Evolutionary conservation across 2,329 filamentous ascomycete genomes (phyloP), one percentile per base, ranked within the genome.

Genomic region (Verticillium tricorpus): DNA sequence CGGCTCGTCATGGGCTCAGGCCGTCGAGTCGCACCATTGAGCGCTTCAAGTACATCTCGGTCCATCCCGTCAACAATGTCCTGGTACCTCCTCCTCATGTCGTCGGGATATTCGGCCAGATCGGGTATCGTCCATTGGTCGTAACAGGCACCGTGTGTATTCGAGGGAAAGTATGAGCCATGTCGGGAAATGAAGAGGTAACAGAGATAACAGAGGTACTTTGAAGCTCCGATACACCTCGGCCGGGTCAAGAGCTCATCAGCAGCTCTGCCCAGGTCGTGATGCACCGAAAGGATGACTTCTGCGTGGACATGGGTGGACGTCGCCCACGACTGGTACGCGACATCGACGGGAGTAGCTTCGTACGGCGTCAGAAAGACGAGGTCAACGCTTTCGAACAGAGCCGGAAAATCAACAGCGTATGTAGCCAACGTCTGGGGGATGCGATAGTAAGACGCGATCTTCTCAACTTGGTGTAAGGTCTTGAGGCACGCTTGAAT

Each of bases 1-100:
- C 64, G 63, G 32, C 64, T 65, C 2, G 64, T 65, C 64, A 65
- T 65, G 12, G 64, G 64, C 57, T 65, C 64, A 15, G 63, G 63
- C 6, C 63, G 62, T 58, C 64, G 62, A 4, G 14, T 45, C n/a
- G 61, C 59, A 22, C 19, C 52, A 2, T 32, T 39, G 3, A 56
- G 45, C 28, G 58, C 61, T 12, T 45, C 57, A 5, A 54, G 34
- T 14, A 65, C 17, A 5, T 65, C 63, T 3, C n/a, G 28, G n/a
- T 63, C 56, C 59, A 65, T 64, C 15, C 59, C 61, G 15, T 45
- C 57, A 39, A 65, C 32, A 6, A 64, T 50, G 11, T 50, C 57
- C 28, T 61, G 37, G 35, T 65, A 65, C 54, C 28, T 63, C 31
- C 58, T 17, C 25, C 39, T 28, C 3, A 65, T 19, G 6, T 60